Evolutionary conservation across 345 rosid species (phyloP).

Genomic region (Linum usitatissimum): DNA sequence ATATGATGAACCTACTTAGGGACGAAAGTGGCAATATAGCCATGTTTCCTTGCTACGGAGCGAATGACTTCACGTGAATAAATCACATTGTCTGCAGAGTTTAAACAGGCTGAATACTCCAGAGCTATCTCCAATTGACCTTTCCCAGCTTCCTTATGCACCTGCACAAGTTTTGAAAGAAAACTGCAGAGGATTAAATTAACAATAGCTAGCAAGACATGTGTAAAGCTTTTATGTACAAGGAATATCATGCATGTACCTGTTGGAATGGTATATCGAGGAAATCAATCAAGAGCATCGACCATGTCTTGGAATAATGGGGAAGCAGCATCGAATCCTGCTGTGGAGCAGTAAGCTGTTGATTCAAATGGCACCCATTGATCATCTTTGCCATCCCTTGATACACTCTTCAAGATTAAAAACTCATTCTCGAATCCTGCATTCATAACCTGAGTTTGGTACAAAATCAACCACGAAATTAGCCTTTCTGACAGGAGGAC

Average conservation of each 20-base stretch:
- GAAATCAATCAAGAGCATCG: slow-evolving; percentile 49
- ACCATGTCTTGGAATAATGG: slow-evolving; percentile 55
- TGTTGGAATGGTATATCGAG: slow-evolving; percentile 70
- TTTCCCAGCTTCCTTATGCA: slow-evolving; percentile 84
- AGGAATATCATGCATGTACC: slow-evolving; percentile 29
- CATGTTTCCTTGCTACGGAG: slow-evolving; percentile 76
- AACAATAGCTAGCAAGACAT: slow-evolving; percentile 3
- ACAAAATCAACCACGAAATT: too few relatives aligned
- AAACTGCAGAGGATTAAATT: slow-evolving; percentile 1
- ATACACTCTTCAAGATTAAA: slow-evolving; percentile 55
- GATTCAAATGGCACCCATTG: slow-evolving; percentile 75
- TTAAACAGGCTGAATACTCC: slow-evolving; percentile 42
- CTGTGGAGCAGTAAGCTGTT: slow-evolving; percentile 60
- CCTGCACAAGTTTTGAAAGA: slow-evolving; percentile 26
- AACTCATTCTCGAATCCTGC: slow-evolving; percentile 99
- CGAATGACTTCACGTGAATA: slow-evolving; percentile 70
- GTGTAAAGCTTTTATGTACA: background rate
- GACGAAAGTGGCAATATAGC: slow-evolving; percentile 70
- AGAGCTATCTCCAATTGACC: slow-evolving; percentile 84
- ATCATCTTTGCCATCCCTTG: slow-evolving; percentile 77
- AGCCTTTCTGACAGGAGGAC: too few relatives aligned
- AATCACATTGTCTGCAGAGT: slow-evolving; percentile 74
- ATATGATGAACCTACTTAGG: slow-evolving; percentile 61
- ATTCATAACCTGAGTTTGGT: slow-evolving; percentile 64
- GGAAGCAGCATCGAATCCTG: slow-evolving; percentile 59